phyloP scores from a whole-genome alignment of 179 eudicot genomes.

The Spinacia oleracea region DNA sequence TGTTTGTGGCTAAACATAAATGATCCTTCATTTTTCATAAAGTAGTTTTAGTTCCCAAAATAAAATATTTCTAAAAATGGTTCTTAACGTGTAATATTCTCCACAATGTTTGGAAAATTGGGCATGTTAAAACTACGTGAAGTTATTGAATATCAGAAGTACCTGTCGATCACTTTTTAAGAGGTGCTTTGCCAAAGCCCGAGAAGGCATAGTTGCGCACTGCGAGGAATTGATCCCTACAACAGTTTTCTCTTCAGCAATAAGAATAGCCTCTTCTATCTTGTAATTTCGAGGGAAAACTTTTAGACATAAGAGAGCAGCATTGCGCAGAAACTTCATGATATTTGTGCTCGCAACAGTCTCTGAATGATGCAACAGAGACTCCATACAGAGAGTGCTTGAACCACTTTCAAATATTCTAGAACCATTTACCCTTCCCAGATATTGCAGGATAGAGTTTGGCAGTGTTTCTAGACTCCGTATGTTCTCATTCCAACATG shows the following conservation, averaged over 20 bases:
- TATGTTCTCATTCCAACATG: constrained; percentile 73
- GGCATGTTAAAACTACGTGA: not conserved
- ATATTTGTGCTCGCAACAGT: constrained; percentile 47
- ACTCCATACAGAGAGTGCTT: constrained; percentile 47
- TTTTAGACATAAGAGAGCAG: constrained; percentile 64
- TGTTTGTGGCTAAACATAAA: constrained; percentile 3
- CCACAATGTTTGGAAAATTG: not conserved
- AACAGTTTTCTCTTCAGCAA: constrained; percentile 75
- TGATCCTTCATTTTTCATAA: constrained; percentile 6
- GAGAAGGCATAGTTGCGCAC: constrained; percentile 67
- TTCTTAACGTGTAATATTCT: constrained; percentile 6
- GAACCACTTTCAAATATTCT: constrained; percentile 31
- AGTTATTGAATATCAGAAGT: constrained; percentile 6
- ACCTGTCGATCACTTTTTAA: constrained; percentile 94
- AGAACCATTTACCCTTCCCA: constrained; percentile 46
- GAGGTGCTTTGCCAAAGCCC: constrained; percentile 80
- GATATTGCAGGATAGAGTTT: constrained; percentile 44
- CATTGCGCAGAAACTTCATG: constrained; percentile 84
- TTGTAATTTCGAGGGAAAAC: constrained; percentile 70
- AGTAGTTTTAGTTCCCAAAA: not conserved
- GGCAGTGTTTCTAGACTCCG: constrained; percentile 58
- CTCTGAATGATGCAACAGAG: constrained; percentile 42
- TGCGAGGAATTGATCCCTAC: constrained; percentile 42
- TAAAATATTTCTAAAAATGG: not conserved
- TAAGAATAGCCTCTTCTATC: constrained; percentile 78